Base-by-base conservation (phyloP, 768 basidiomycete species). In the Chalciporus piperatus region DNA sequence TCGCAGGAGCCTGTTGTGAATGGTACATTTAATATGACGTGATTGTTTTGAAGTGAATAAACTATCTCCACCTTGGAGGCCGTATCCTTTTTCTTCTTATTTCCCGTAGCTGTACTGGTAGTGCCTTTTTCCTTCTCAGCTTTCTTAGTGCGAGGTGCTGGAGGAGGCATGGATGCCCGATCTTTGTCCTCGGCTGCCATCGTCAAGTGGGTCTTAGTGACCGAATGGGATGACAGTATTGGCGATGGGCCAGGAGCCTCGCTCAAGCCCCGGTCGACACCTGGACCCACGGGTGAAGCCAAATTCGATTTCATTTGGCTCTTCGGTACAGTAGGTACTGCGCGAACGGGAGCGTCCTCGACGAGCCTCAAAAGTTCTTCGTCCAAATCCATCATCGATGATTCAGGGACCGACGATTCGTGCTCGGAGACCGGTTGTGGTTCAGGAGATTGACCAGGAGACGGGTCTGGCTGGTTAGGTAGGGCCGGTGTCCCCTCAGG, bases 311-410 rank as follows among this genome's bases (percentile, higher is more conserved):
- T 52, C 2, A 35, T 33, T 27, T 45, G 52, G 5, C 28, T 25
- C 40, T 51, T 56, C 28, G 39, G 35, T 12, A 30, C 40, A 25
- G 41, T 20, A 20, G 48, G 44, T 38, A 43, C 25, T 27, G 49
- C 42, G 50, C 42, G 20, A 25, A 51, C 47, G 48, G 61, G 47
- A 23, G 62, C 69, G 57, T 82, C 85, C 59, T 85, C 87, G 27
- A 89, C 72, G 22, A 89, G 71, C 59, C 85, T 85, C 51, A 88
- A 74, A 44, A 89, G 67, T 67, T 89, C 87, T 56, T 85, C 73
- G 11, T 78, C 77, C 12, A 78, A 80, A 48, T 84, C 72, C 63
- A 68, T 71, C 72, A 51, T 73, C 61, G 53, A 71, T 69, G 42
- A 56, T 27, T 61, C 57, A 17, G 46, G 32, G 22, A 47, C 37